These are phyloP conservation scores for Sporothrix euskadiensis DNA, from an alignment of 2,329 filamentous ascomycete species.

Conservation along the genomic window DNA sequence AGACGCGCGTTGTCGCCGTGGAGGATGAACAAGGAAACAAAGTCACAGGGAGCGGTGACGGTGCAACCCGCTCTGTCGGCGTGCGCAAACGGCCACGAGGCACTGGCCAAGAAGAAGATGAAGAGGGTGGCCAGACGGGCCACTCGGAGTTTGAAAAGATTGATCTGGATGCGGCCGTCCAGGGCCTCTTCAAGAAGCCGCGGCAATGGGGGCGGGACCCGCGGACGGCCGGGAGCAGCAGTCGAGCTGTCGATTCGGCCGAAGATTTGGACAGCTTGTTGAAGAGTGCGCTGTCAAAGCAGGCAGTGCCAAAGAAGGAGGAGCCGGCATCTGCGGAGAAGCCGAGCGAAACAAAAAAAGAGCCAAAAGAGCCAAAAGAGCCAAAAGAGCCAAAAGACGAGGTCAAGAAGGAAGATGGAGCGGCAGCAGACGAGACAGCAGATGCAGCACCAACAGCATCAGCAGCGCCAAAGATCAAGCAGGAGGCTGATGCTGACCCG, in stretches of 20 bases:
- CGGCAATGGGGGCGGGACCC: constrained; percentile 56
- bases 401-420: not conserved
- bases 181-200: constrained; percentile 61
- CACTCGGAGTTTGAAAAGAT: constrained; percentile 63
- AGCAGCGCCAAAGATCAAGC: constrained; percentile 9
- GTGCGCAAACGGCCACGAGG: constrained; percentile 30
- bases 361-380: not conserved
- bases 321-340: constrained; percentile 32
- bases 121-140: constrained; percentile 50
- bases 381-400: not conserved
- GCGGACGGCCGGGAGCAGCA: constrained; percentile 47
- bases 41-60: not conserved
- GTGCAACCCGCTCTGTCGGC: constrained; percentile 21
- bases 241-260: constrained; percentile 39
- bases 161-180: constrained; percentile 60
- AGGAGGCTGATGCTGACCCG: not conserved
- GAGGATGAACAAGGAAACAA: constrained; percentile 33
- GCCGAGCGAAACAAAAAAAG: constrained; percentile 25
- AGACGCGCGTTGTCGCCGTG: constrained; percentile 59
- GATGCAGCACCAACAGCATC: not conserved
- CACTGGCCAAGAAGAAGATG: constrained; percentile 40
- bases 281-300: constrained; percentile 41
- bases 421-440: not conserved
- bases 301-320: constrained; percentile 34
- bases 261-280: constrained; percentile 65